phyloP scores from a whole-genome alignment of 139 green algal genomes.

The Mesotaenium endlicherianum region DNA sequence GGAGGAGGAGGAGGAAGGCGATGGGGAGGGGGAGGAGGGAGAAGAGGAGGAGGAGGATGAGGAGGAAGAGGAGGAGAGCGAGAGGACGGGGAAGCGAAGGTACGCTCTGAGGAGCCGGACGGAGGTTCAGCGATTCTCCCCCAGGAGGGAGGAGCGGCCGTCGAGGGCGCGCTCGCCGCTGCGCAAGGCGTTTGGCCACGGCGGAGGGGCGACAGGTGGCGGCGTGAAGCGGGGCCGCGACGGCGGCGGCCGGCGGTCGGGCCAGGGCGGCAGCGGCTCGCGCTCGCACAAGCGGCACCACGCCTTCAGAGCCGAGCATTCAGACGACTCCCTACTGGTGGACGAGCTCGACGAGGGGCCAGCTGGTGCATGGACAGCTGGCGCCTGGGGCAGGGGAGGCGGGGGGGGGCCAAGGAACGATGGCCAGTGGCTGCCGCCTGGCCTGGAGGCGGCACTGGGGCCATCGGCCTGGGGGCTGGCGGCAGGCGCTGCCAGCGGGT shows the following conservation, averaged over 20 bases:
- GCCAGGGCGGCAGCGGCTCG: not conserved
- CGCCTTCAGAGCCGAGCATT: conserved; percentile 15
- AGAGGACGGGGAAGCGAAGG: conserved; percentile 16
- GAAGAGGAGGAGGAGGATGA: conserved; percentile 32
- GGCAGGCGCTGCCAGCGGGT: conserved; percentile 5
- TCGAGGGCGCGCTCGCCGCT: not conserved
- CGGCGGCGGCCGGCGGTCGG: not conserved
- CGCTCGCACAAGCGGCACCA: conserved; percentile 29
- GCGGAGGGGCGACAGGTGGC: conserved; percentile 12
- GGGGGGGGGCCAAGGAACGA: not conserved
- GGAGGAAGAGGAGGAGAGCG: conserved; percentile 26
- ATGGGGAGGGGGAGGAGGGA: conserved; percentile 15
- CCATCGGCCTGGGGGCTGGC: not conserved
- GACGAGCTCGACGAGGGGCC: conserved; percentile 34
- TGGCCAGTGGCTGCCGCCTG: not conserved
- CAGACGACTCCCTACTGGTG: conserved; percentile 42
- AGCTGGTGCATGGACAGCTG: not conserved
- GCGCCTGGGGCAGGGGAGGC: not conserved
- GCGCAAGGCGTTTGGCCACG: conserved; percentile 7
- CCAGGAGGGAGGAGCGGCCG: conserved; percentile 23
- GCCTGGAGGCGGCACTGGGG: not conserved
- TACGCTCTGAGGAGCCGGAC: conserved; percentile 47
- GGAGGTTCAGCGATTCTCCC: conserved; percentile 46
- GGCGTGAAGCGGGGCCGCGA: not conserved
- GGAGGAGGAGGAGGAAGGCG: not conserved